A percentile compares a stretch with the other conserved stretches of the same genome.
phyloP scores from a whole-genome alignment of 345 rosid species.

The Euphorbia tirucalli region DNA sequence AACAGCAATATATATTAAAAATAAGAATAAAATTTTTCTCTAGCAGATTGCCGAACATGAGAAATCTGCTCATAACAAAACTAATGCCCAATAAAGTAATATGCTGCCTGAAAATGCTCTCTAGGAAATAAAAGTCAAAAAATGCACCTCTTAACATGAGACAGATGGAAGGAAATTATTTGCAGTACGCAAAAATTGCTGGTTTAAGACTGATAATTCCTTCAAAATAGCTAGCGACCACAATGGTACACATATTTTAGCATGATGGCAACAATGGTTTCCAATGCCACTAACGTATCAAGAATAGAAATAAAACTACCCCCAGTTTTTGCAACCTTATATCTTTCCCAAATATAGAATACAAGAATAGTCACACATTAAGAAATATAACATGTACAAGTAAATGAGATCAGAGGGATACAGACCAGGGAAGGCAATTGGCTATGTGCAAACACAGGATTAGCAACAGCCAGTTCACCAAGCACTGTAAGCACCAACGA shows the following conservation, averaged over 20 bases:
- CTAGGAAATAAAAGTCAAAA: not conserved
- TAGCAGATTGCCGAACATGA: not conserved
- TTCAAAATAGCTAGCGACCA: not conserved
- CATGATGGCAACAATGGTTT: not conserved
- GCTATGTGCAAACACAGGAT: constrained; percentile 92
- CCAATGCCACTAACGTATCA: no score
- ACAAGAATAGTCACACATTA: not conserved
- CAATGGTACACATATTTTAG: not conserved
- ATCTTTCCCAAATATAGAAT: not conserved
- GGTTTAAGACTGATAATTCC: not conserved
- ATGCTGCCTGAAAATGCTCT: not conserved
- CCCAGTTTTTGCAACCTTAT: not conserved
- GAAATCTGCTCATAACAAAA: not conserved
- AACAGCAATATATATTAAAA: not conserved
- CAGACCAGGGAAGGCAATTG: constrained; percentile 86
- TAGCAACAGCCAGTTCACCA: constrained; percentile 87
- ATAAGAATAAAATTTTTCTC: not conserved
- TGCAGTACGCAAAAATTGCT: not conserved
- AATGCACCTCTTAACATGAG: not conserved
- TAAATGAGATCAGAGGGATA: constrained; percentile 12
- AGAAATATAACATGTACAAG: not conserved
- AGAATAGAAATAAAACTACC: not conserved
- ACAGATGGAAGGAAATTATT: not conserved
- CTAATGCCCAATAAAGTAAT: not conserved
- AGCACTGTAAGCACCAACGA: constrained; percentile 73